Conservation (phyloP, 75 land plant genomes). For the Cunninghamia lanceolata region DNA sequence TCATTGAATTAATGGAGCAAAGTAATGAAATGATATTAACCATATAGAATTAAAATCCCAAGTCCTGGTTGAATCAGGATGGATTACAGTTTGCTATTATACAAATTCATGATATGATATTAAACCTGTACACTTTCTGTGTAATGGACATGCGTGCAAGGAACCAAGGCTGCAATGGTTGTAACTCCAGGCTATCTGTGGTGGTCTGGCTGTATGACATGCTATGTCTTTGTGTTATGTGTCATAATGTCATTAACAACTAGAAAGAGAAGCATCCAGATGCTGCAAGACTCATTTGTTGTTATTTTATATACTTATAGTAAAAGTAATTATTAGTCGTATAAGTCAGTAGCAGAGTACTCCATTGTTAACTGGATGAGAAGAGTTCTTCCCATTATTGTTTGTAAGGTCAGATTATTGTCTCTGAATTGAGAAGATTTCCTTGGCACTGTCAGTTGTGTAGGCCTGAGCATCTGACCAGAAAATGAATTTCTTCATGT, state of each 20-base stretch:
- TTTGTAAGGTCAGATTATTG: background rate
- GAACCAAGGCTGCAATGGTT: background rate
- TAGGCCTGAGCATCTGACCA: background rate
- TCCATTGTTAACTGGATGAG: background rate
- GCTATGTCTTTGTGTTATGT: background rate
- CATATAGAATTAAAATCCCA: background rate
- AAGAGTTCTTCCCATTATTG: background rate
- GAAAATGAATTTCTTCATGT: background rate
- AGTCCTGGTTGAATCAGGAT: background rate
- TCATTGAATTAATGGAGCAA: background rate
- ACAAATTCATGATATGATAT: background rate
- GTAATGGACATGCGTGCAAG: background rate
- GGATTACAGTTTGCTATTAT: background rate
- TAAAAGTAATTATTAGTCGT: background rate
- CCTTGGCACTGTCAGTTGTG: background rate
- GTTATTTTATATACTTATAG: background rate
- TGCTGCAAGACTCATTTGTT: background rate
- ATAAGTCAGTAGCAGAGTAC: background rate
- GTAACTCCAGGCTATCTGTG: background rate
- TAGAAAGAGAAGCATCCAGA: background rate
- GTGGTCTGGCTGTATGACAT: background rate
- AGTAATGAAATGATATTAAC: background rate
- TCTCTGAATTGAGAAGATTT: background rate
- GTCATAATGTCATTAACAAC: background rate
- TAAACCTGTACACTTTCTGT: background rate